Evolutionary conservation across 106 monocot genomes (phyloP), one percentile per base, ranked within the genome.

Genomic region (Platanthera guangdongensis): DNA sequence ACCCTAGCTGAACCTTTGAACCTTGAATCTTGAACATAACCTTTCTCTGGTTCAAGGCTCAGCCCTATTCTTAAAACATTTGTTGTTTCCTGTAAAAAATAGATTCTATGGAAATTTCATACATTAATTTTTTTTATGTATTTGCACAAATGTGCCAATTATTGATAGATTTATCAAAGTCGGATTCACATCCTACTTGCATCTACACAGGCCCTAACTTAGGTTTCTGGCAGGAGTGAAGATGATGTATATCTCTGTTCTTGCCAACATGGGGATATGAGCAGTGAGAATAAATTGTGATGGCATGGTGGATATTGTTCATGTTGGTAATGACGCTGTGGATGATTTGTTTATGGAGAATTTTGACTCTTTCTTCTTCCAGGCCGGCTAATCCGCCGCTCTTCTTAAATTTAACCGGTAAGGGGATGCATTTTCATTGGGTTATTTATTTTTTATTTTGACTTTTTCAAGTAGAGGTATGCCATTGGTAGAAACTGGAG

Each of bases 331-430:
- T 70, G 47, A n/a, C 6, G 6, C 7, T 84, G 45, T 84, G 84
- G 84, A 49, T 47, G 77, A 12, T 81, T 12, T 84, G 81, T 13
- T 45, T 84, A 3, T 80, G 72, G 65, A 67, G 77, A 13, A 15
- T 78, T 14, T 72, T 84, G 9, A 75, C 52, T 16, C 57, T 57
- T 30, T 47, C 80, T 51, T 73, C 77, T 22, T 84, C 50, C 19
- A 54, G 59, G 15, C 78, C 80, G 1, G 39, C 77, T 5, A 78
- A 64, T 18, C 54, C 67, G 1, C 7, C 45, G 18, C 77, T 81
- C 74, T 30, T 81, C 5, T 67, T 65, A 54, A 57, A 54, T 13
- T 83, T n/a, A 74, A 73, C 6, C 52, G 7, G 39, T 52, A 49
- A 54, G 25, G 51, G 45, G 50, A 15, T 2, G 15, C 19, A 30